Base-by-base conservation (phyloP, 2,329 filamentous ascomycete species). In the Beauveria sp. region DNA sequence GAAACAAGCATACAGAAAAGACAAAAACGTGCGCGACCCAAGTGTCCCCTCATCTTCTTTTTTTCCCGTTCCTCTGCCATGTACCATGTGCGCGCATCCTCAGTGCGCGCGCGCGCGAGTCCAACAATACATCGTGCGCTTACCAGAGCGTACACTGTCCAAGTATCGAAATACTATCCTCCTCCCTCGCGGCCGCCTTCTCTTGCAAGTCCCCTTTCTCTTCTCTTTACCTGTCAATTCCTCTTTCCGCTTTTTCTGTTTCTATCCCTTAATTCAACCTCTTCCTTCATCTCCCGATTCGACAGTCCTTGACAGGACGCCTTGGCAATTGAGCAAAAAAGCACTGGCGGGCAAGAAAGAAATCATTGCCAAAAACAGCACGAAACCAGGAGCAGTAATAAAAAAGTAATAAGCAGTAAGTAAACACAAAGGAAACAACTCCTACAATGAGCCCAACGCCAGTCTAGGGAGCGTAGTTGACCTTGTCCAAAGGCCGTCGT, bases 401-500 rank as follows among this genome's bases (percentile, higher is more conserved):
- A 37, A 54, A 52, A 50, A 41, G 22, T 47, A 40, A 40, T 41
- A 57, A 46, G 55, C 26, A 55, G 34, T 48, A 40, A 52, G 41
- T 18, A 43, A 20, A 37, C 14, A 37, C 34, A 37, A 37, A 37
- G 12, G 14, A 51, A 37, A 54, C 52, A 53, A 61, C 55, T 55
- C 62, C 55, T 51, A 59, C 44, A 59, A 48, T 55, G 55, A 59
- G 28, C 61, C 55, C 20, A 59, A 59, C 56, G 61, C 61, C 61
- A 53, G 50, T 62, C 55, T 59, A 62, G 52, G 61, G 61, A 62
- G 56, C 46, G 61, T 62, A 62, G 41, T 58, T 48, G 61, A 28
- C 61, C 54, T 55, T 59, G 50, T 61, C 58, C 20, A 61, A 57
- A 56, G 61, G 37, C 72, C 72, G 70, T 74, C 72, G 67, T 73